Evolutionary conservation across 2,329 filamentous ascomycete species (phyloP).

Genomic region (Trichoderma pleuroti): DNA sequence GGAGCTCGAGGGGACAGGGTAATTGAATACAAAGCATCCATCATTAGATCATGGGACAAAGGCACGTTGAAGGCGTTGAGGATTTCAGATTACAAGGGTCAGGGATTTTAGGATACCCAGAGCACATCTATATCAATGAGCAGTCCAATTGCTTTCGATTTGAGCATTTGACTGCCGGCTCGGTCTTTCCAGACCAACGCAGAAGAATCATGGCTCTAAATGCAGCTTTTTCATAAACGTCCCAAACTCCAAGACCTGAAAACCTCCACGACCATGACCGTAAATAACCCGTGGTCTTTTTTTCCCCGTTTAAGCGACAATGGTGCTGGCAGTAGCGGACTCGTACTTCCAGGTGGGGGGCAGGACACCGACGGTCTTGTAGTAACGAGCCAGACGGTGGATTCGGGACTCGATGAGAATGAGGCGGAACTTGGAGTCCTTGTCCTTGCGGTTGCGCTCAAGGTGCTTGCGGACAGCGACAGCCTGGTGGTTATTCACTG

Average conservation of each 20-base stretch:
- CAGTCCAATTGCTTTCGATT: conserved; percentile 36
- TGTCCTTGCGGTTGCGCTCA: conserved; percentile 99
- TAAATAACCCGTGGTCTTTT: conserved; percentile 7
- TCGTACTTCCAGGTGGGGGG: conserved; percentile 99
- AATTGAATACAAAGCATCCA: conserved; percentile 12
- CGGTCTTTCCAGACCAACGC: conserved; percentile 34
- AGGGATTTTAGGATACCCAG: conserved; percentile 20
- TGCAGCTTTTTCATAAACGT: conserved; percentile 41
- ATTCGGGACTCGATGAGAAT: conserved; percentile 99
- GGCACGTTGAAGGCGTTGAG: conserved; percentile 18
- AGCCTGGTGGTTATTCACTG: conserved; percentile 52
- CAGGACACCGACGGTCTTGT: conserved; percentile 87
- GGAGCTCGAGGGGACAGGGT: conserved; percentile 52
- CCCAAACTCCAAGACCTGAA: conserved; percentile 45
- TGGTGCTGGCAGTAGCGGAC: conserved; percentile 90
- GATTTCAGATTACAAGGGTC: conserved; percentile 16
- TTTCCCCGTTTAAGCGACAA: conserved; percentile 58
- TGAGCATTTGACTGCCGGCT: conserved; percentile 32
- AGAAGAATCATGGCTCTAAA: conserved; percentile 45
- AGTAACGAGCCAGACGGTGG: conserved; percentile 99
- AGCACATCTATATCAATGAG: conserved; percentile 29
- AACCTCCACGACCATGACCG: conserved; percentile 30
- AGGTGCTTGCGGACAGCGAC: conserved; percentile 99
- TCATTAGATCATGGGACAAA: conserved; percentile 7
- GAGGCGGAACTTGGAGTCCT: conserved; percentile 99